Conservation (phyloP, 768 basidiomycete species). For the Cubamyces sp. region DNA sequence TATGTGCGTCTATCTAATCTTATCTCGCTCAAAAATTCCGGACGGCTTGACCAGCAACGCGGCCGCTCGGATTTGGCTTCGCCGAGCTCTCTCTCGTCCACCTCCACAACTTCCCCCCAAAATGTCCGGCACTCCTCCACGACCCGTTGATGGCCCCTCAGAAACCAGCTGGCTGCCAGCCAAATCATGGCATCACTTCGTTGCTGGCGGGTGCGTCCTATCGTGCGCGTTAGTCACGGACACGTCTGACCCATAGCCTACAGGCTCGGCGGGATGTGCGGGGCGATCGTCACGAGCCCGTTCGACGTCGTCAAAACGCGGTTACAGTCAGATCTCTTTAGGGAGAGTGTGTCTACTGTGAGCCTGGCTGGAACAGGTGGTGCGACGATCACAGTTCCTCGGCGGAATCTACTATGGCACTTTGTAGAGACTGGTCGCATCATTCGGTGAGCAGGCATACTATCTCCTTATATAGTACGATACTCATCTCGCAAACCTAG, state of each 20-base stretch:
- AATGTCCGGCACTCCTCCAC: slow-evolving; percentile 30
- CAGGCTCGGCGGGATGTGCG: slow-evolving; percentile 96
- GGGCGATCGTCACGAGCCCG: slow-evolving; percentile 94
- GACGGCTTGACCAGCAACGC: slow-evolving; percentile 4
- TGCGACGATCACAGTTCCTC: slow-evolving; percentile 32
- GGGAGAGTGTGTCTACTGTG: slow-evolving; percentile 44
- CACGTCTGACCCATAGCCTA: neutral
- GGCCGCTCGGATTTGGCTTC: slow-evolving; percentile 9
- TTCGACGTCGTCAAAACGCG: slow-evolving; percentile 99
- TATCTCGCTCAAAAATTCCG: slow-evolving; percentile 26
- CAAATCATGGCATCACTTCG: slow-evolving; percentile 84
- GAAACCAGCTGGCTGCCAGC: slow-evolving; percentile 54
- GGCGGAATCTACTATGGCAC: slow-evolving; percentile 75
- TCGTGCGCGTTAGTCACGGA: neutral
- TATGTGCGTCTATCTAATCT: slow-evolving; percentile 25
- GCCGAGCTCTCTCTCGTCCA: slow-evolving; percentile 19
- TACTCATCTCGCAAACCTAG: slow-evolving; percentile 42
- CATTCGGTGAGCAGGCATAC: slow-evolving; percentile 61
- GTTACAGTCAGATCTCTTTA: slow-evolving; percentile 88
- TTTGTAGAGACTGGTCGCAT: slow-evolving; percentile 95
- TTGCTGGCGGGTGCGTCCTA: slow-evolving; percentile 79
- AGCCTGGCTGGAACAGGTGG: slow-evolving; percentile 38
- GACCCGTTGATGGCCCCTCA: slow-evolving; percentile 38
- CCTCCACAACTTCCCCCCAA: slow-evolving; percentile 12
- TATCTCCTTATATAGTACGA: neutral